Percentiles rank a stretch among this genome's conserved stretches.
Conservation (phyloP, 2,329 filamentous ascomycete species). For the Arthroderma sp. region DNA sequence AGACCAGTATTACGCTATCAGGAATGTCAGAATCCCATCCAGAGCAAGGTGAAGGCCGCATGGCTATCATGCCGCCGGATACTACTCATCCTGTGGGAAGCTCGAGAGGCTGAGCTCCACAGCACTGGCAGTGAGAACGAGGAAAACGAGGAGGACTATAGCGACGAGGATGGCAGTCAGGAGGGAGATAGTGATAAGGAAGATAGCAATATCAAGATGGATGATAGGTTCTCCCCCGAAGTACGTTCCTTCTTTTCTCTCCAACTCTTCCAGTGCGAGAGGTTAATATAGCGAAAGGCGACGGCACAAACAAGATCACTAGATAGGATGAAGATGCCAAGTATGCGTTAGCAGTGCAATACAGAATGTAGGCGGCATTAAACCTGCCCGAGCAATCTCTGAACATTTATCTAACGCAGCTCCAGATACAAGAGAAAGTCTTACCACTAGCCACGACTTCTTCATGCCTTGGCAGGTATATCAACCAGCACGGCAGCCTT, state of each 20-base stretch:
- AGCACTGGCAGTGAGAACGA: neutral
- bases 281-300: neutral
- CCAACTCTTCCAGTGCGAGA: neutral
- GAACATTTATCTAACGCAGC: neutral
- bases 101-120: neutral
- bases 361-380: neutral
- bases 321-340: neutral
- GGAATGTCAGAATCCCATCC: too few species aligned
- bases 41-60: neutral
- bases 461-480: neutral
- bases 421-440: neutral
- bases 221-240: neutral
- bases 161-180: neutral
- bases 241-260: neutral
- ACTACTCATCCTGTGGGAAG: too few species aligned
- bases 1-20: too few species aligned
- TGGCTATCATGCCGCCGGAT: neutral
- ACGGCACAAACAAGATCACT: neutral
- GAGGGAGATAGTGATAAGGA: neutral
- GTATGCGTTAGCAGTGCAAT: neutral
- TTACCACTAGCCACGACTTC: neutral
- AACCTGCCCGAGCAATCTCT: neutral
- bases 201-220: neutral
- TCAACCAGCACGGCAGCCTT: neutral
- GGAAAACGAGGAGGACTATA: neutral